Evolutionary conservation across 2,329 filamentous ascomycete species (phyloP), one percentile per base, ranked within the genome.

Genomic region (Fusarium succisae): DNA sequence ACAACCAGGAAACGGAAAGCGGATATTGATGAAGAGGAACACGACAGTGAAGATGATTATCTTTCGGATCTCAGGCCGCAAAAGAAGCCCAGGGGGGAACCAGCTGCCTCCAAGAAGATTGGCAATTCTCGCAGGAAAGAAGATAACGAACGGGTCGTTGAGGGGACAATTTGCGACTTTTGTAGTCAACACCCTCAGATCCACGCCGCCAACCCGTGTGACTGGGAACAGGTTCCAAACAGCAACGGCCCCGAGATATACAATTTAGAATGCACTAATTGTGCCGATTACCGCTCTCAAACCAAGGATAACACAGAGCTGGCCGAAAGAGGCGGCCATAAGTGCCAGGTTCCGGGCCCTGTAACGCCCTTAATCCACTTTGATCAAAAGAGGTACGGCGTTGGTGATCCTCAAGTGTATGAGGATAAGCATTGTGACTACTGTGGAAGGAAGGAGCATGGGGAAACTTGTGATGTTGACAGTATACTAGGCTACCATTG

Each of bases 201-300:
- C 39, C 22, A 9, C 39, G 22, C 13, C 22, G 24, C 35, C 18
- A 48, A 38, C 9, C 38, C 6, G 2, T 74, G 72, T 54, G 47
- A 55, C 55, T 47, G 53, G 67, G 39, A 45, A 60, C 59, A 66
- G 48, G 28, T 70, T 28, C 17, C 10, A 48, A 20, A 48, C 15
- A 48, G 26, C 20, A 48, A 48, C 14, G 45, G 55, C 24, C 6
- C 22, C 24, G 38, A 66, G 2, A 8, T 39, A 12, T 58, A 64
- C 9, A n/a, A 56, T 15, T 8, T 56, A 32, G 65, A 77, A 45
- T 77, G 75, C 30, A 43, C 66, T 17, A 72, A 77, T 39, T 77
- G 75, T 37, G 73, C 75, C 41, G 47, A 77, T 37, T 24, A 59
- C 44, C 75, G 75, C n/a, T 70, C 65, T 20, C 38, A 8, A 20